phyloP scores from a whole-genome alignment of 2,329 filamentous ascomycete genomes.

The Aspergillus clavatus region DNA sequence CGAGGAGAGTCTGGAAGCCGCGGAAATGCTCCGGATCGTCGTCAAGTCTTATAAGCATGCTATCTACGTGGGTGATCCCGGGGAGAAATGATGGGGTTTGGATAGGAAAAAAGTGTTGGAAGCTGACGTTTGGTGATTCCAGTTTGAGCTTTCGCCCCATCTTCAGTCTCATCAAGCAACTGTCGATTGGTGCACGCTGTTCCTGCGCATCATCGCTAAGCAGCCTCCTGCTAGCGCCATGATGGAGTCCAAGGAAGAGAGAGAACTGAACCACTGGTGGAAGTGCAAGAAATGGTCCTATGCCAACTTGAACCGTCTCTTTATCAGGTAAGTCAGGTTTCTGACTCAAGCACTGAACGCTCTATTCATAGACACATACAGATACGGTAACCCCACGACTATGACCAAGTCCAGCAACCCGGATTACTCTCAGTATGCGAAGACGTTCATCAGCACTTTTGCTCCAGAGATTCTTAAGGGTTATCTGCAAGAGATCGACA shows the following conservation, averaged over 20 bases:
- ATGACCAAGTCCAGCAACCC: constrained; percentile 69
- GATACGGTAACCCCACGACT: constrained; percentile 81
- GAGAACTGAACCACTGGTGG: constrained; percentile 97
- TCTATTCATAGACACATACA: constrained; percentile 32
- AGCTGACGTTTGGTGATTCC: constrained; percentile 30
- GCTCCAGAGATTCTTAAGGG: constrained; percentile 94
- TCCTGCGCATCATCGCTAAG: constrained; percentile 85
- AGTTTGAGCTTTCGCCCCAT: constrained; percentile 80
- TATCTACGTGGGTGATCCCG: constrained; percentile 67
- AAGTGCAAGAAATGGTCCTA: constrained; percentile 99
- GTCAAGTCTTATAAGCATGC: constrained; percentile 98
- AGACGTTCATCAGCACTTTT: constrained; percentile 84
- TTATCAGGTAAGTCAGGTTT: constrained; percentile 64
- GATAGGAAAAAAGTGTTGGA: neutral
- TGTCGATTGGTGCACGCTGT: constrained; percentile 93
- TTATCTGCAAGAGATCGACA: constrained; percentile 91
- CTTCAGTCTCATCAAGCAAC: constrained; percentile 77
- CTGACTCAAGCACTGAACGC: neutral
- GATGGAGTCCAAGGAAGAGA: constrained; percentile 72
- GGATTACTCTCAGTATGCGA: constrained; percentile 76
- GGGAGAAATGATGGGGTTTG: neutral
- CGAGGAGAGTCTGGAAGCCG: constrained; percentile 88
- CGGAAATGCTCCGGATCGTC: constrained; percentile 91
- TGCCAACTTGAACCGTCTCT: constrained; percentile 92
- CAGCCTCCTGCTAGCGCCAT: constrained; percentile 73